Conservation (phyloP, 2,329 filamentous ascomycete species). For the Scedosporium minutisporum region DNA sequence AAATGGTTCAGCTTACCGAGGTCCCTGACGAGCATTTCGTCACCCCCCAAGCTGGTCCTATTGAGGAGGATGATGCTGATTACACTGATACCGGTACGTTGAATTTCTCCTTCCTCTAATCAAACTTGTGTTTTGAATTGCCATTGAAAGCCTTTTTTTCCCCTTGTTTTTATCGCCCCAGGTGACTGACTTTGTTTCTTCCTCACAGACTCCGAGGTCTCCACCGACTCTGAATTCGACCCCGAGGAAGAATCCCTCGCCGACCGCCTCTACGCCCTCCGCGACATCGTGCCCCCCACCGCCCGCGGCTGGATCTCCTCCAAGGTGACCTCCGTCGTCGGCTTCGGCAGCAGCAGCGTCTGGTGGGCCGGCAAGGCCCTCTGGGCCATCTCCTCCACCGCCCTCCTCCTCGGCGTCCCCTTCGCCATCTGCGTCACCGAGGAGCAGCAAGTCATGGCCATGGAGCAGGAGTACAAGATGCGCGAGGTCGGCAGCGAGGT, state of each 20-base stretch:
- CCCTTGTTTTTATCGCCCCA: neutral
- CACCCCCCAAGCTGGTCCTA: conserved; percentile 55
- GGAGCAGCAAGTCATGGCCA: conserved; percentile 93
- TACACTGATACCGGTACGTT: conserved; percentile 82
- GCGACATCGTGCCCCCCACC: conserved; percentile 67
- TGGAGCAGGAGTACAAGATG: conserved; percentile 97
- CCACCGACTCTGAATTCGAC: conserved; percentile 66
- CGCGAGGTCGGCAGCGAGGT: conserved; percentile 79
- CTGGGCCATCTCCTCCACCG: conserved; percentile 85
- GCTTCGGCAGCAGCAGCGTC: conserved; percentile 42
- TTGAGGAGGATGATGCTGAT: conserved; percentile 84
- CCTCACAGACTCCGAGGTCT: conserved; percentile 67
- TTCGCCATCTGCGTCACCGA: conserved; percentile 89
- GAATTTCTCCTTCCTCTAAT: neutral
- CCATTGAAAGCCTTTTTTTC: neutral
- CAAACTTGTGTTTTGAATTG: neutral
- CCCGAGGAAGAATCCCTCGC: conserved; percentile 46
- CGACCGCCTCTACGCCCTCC: conserved; percentile 63
- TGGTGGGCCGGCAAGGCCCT: conserved; percentile 74
- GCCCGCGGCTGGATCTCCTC: conserved; percentile 59
- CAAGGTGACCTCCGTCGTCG: conserved; percentile 46
- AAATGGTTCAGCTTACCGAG: conserved; percentile 94
- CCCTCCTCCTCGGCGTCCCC: conserved; percentile 81
- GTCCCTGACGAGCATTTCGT: conserved; percentile 94
- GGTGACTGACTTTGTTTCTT: conserved; percentile 5